phyloP scores from a whole-genome alignment of 1,284 basidiomycete species.

The Trichosporon sp. region DNA sequence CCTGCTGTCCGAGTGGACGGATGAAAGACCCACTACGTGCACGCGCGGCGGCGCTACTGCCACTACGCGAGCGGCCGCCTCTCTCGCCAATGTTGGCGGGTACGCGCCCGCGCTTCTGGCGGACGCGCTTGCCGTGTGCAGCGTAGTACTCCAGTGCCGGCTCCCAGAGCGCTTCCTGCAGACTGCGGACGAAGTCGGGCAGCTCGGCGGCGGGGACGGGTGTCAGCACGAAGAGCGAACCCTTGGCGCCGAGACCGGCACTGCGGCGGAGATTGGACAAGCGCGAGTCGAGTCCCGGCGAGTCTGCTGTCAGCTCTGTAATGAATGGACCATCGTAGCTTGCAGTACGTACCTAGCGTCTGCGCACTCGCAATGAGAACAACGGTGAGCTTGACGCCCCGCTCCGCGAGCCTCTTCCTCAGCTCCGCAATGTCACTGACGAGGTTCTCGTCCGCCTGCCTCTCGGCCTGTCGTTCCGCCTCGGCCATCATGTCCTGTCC shows the following conservation, averaged over 20 bases:
- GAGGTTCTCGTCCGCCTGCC: slow-evolving; percentile 71
- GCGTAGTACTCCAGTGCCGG: slow-evolving; percentile 89
- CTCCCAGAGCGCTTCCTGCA: slow-evolving; percentile 85
- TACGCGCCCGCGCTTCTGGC: slow-evolving; percentile 79
- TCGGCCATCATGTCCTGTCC: slow-evolving; percentile 33
- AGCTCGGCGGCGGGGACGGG: slow-evolving; percentile 81
- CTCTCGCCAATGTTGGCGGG: slow-evolving; percentile 11
- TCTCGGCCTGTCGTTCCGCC: slow-evolving; percentile 64
- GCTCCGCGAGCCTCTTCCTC: slow-evolving; percentile 76
- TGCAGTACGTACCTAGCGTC: slow-evolving; percentile 66
- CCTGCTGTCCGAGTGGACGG: slow-evolving; percentile 73
- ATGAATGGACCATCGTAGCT: slow-evolving; percentile 33
- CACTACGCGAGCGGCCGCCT: not conserved
- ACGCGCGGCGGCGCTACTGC: not conserved
- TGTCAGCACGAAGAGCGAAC: slow-evolving; percentile 89
- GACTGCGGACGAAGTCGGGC: slow-evolving; percentile 75
- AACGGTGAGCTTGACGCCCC: slow-evolving; percentile 90
- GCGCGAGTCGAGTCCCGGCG: slow-evolving; percentile 76
- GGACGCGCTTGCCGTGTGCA: slow-evolving; percentile 83
- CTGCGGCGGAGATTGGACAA: slow-evolving; percentile 83
- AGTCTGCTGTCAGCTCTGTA: slow-evolving; percentile 62
- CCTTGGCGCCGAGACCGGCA: slow-evolving; percentile 84
- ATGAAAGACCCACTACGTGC: slow-evolving; percentile 41
- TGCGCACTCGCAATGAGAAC: slow-evolving; percentile 86
- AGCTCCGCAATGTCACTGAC: slow-evolving; percentile 74